phyloP scores from a whole-genome alignment of 768 basidiomycete species.

The Dacryopinax primogenitus region DNA sequence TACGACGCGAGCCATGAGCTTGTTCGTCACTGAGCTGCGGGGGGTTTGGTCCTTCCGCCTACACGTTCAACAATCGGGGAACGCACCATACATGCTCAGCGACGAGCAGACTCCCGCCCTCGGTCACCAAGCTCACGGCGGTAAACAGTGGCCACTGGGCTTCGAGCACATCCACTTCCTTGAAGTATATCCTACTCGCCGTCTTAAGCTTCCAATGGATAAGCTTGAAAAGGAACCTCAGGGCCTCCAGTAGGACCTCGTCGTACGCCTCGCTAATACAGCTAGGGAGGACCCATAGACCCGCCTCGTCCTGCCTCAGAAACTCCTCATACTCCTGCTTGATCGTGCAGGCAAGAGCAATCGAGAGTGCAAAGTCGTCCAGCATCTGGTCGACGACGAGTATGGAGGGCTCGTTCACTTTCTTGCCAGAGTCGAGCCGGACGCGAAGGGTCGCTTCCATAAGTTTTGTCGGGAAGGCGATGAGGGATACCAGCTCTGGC shows the following conservation, averaged over 20 bases:
- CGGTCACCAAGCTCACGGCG: conserved; percentile 76
- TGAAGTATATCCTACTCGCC: conserved; percentile 85
- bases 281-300: conserved; percentile 77
- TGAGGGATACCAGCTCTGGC: conserved; percentile 74
- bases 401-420: conserved; percentile 74
- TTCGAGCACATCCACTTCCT: conserved; percentile 96
- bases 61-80: background rate
- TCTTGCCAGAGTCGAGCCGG: conserved; percentile 76
- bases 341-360: conserved; percentile 86
- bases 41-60: conserved; percentile 8
- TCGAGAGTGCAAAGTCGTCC: conserved; percentile 80
- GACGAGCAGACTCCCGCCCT: conserved; percentile 77
- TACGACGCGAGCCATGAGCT: conserved; percentile 80
- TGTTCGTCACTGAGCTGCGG: conserved; percentile 75
- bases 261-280: conserved; percentile 90
- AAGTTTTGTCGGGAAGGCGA: conserved; percentile 92
- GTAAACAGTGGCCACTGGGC: conserved; percentile 92
- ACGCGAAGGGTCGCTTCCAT: conserved; percentile 83
- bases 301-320: conserved; percentile 68
- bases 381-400: conserved; percentile 89
- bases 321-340: conserved; percentile 92
- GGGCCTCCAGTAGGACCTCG: conserved; percentile 68
- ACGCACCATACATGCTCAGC: conserved; percentile 90
- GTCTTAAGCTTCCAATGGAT: conserved; percentile 95
- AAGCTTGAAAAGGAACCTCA: conserved; percentile 82